A percentile compares a stretch with the other conserved stretches of the same genome.
phyloP scores from a whole-genome alignment of 2,329 filamentous ascomycete genomes.

The Cylindrodendrum hubeiense region DNA sequence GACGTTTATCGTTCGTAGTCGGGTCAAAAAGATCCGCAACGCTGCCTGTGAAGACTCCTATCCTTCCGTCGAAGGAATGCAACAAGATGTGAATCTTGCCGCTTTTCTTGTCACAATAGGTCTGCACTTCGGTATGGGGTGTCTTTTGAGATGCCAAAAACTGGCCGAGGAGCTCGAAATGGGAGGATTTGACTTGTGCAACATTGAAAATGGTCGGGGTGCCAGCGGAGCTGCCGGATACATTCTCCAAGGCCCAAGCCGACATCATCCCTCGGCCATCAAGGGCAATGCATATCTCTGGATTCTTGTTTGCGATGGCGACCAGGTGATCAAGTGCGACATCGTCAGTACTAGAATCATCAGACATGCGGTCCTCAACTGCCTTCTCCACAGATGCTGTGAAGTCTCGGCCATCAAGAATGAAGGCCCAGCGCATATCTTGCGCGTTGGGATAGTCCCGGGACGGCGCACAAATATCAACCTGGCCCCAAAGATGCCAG shows the following conservation, averaged over 20 bases:
- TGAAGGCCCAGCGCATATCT: slow-evolving; percentile 67
- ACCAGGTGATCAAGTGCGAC: slow-evolving; percentile 87
- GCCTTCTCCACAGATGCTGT: slow-evolving; percentile 81
- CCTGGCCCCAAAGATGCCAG: slow-evolving; percentile 82
- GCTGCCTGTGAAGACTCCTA: slow-evolving; percentile 84
- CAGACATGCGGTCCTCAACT: slow-evolving; percentile 69
- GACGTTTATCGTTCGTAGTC: slow-evolving; percentile 68
- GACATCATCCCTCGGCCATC: slow-evolving; percentile 90
- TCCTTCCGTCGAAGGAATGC: slow-evolving; percentile 87
- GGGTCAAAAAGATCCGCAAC: slow-evolving; percentile 87
- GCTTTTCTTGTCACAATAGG: slow-evolving; percentile 75
- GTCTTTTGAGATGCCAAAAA: slow-evolving; percentile 41
- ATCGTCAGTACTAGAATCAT: slow-evolving; percentile 71
- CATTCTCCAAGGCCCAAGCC: slow-evolving; percentile 91
- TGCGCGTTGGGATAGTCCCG: slow-evolving; percentile 52
- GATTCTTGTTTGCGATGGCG: slow-evolving; percentile 84
- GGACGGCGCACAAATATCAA: slow-evolving; percentile 82
- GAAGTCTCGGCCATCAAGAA: slow-evolving; percentile 87
- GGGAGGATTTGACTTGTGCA: slow-evolving; percentile 76
- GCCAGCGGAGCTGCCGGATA: slow-evolving; percentile 77
- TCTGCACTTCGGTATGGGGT: slow-evolving; percentile 75
- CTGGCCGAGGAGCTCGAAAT: slow-evolving; percentile 61
- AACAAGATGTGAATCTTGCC: slow-evolving; percentile 79
- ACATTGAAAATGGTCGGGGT: slow-evolving; percentile 85
- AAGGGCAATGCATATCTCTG: slow-evolving; percentile 88